Conservation (phyloP, 1,139 yeast genomes). For the Suhomyces panamericanus region DNA sequence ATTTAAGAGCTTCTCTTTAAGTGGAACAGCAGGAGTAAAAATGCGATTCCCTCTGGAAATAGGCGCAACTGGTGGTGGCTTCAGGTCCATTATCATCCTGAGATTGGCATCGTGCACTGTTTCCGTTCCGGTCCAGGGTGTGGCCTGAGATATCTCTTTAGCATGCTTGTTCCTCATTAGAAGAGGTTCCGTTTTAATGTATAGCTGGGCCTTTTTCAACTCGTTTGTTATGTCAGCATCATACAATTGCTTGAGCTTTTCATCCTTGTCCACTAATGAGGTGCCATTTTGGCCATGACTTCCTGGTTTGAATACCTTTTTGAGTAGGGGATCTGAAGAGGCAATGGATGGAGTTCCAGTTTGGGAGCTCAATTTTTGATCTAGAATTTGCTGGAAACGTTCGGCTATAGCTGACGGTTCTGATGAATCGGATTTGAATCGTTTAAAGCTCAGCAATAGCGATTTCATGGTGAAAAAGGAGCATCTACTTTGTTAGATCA, state of each 20-base stretch:
- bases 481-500: not conserved
- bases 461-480: not conserved
- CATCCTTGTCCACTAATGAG: slow-evolving; percentile 8
- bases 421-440: not conserved
- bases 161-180: slow-evolving; percentile 49
- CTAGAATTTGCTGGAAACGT: slow-evolving; percentile 25
- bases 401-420: slow-evolving; percentile 20
- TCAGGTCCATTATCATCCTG: slow-evolving; percentile 63
- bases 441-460: not conserved
- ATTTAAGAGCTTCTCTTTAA: slow-evolving; percentile 43
- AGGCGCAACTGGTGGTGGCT: slow-evolving; percentile 28
- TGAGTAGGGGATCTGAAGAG: slow-evolving; percentile 8
- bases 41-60: slow-evolving; percentile 16
- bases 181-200: slow-evolving; percentile 25
- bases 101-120: slow-evolving; percentile 48
- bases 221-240: not conserved
- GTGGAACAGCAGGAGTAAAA: slow-evolving; percentile 27
- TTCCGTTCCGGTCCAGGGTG: slow-evolving; percentile 76
- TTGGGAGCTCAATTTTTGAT: slow-evolving; percentile 17
- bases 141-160: slow-evolving; percentile 48
- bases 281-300: not conserved
- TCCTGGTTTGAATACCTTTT: slow-evolving; percentile 5
- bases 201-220: slow-evolving; percentile 14
- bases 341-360: slow-evolving; percentile 8
- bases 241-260: slow-evolving; percentile 14